A percentile compares a stretch with the other conserved stretches of the same genome.
These are phyloP conservation scores for Excoecaria cochinchinensis DNA, from an alignment of 345 rosid species.

Conservation along the genomic window DNA sequence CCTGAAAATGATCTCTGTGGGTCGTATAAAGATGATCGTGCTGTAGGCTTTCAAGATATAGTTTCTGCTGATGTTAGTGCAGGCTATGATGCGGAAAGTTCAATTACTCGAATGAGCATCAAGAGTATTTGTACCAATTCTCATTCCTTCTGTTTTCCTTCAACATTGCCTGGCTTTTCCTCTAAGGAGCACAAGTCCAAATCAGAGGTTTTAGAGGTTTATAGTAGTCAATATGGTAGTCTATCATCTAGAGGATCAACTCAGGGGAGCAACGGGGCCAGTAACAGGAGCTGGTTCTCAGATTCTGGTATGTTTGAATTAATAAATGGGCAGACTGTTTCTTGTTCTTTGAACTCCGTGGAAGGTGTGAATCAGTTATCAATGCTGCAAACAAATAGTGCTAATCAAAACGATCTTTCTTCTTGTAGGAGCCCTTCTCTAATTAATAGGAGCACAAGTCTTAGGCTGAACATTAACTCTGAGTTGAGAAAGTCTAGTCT, in stretches of 20 bases:
- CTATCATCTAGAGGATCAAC: slow-evolving; percentile 27
- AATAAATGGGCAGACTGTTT: slow-evolving; percentile 45
- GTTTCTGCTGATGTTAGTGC: slow-evolving; percentile 28
- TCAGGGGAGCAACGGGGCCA: slow-evolving; percentile 30
- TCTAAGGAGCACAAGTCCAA: slow-evolving; percentile 23
- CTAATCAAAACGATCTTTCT: slow-evolving; percentile 41
- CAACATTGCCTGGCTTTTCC: slow-evolving; percentile 49
- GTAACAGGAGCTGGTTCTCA: slow-evolving; percentile 43
- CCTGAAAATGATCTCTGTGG: slow-evolving; percentile 45
- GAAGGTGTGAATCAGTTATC: slow-evolving; percentile 36
- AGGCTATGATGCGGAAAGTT: slow-evolving; percentile 26
- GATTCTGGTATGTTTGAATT: slow-evolving; percentile 45
- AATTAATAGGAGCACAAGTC: slow-evolving; percentile 29
- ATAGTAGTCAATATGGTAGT: slow-evolving; percentile 34
- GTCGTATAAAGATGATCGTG: slow-evolving; percentile 34
- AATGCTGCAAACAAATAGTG: slow-evolving; percentile 23
- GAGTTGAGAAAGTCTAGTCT: slow-evolving; percentile 34
- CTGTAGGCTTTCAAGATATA: slow-evolving; percentile 27
- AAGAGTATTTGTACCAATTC: slow-evolving; percentile 47
- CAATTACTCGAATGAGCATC: slow-evolving; percentile 18
- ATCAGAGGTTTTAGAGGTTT: slow-evolving; percentile 33
- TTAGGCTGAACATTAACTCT: slow-evolving; percentile 28
- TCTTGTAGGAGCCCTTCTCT: slow-evolving; percentile 41
- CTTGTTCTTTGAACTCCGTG: slow-evolving; percentile 49
- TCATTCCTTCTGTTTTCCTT: slow-evolving; percentile 62